Evolutionary conservation across 768 basidiomycete genomes (phyloP).

Genomic region (Pleurotus tuoliensis): DNA sequence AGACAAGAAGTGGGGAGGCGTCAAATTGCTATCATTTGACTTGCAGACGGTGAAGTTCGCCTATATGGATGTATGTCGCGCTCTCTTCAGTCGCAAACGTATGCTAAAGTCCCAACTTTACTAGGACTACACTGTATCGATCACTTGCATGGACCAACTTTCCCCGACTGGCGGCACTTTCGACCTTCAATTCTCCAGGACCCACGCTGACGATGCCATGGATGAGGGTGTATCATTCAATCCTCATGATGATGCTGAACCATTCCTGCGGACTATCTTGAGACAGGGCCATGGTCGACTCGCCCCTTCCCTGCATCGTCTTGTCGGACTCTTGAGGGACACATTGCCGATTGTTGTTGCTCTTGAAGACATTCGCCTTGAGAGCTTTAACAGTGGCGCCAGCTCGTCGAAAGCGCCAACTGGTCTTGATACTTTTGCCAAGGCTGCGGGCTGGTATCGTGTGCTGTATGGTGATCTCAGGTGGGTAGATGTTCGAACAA

Average conservation of each 20-base stretch:
- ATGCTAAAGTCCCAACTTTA: not conserved
- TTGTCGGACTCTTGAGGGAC: slow-evolving; percentile 67
- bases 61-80: slow-evolving; percentile 54
- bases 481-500: slow-evolving; percentile 29
- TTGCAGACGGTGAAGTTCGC: slow-evolving; percentile 89
- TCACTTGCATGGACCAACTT: slow-evolving; percentile 75
- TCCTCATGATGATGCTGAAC: slow-evolving; percentile 78
- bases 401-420: slow-evolving; percentile 10
- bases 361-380: slow-evolving; percentile 51
- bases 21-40: slow-evolving; percentile 86
- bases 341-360: slow-evolving; percentile 77
- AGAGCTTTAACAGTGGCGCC: slow-evolving; percentile 20
- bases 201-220: slow-evolving; percentile 7
- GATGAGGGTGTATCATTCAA: slow-evolving; percentile 39
- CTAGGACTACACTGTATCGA: slow-evolving; percentile 74
- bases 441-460: slow-evolving; percentile 81
- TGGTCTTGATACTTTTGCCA: slow-evolving; percentile 64
- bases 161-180: slow-evolving; percentile 67
- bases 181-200: slow-evolving; percentile 67
- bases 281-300: slow-evolving; percentile 62
- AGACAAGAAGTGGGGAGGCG: slow-evolving; percentile 64
- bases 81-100: too few relatives aligned
- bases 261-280: slow-evolving; percentile 68
- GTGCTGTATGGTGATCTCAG: slow-evolving; percentile 65
- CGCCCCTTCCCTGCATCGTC: slow-evolving; percentile 58